Evolutionary conservation across 495 filamentous ascomycete species (phyloP), one percentile per base, ranked within the genome.

Genomic region (Amphirosellinia nigrospora): DNA sequence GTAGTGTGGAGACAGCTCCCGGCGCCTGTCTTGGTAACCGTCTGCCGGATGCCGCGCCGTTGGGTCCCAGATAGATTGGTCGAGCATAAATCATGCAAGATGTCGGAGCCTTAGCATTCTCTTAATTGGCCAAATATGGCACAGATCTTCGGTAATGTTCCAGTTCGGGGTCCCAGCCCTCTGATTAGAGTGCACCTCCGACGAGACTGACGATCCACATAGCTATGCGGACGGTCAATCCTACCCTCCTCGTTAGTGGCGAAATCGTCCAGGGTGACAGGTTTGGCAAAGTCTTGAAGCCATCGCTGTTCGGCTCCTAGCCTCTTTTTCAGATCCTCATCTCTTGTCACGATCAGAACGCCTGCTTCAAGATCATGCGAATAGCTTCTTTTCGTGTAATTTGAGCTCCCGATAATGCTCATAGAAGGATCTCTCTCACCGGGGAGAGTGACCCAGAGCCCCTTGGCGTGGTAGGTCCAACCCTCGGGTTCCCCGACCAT

Each of bases 381-480:
- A 76, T 98, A 97, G 75, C 92, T 96, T 39, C 96, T 85, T 76
- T 96, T 94, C 0, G 96, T 99, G 80, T 98, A 99, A 77, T 99
- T 99, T 50, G 92, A 95, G 73, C 91, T 94, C 0, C 96, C 96
- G 6, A 99, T 88, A 3, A 98, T 82, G 30, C 89, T 94, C 30
- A 97, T 86, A 61, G 91, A 91, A 3, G 95, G 94, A 19, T 83
- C 79, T 26, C 82, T 74, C 59, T 82, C 78, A 11, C 80, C 76
- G 0, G 90, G 89, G 15, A 98, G 79, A 0, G 93, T 93, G 28
- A 97, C 86, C 96, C 96, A 99, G 2, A 99, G 83, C 0, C 96
- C 96, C 80, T 99, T 99, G 59, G 96, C 96, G 75, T 99, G 96
- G 77, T 99, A 99, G 0, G 94, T 97, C 96, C 96, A 99, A 2